Evolutionary conservation across 164 flowering plant genomes (phyloP), one percentile per base, ranked within the genome.

Genomic region (Macadamia tetraphylla): DNA sequence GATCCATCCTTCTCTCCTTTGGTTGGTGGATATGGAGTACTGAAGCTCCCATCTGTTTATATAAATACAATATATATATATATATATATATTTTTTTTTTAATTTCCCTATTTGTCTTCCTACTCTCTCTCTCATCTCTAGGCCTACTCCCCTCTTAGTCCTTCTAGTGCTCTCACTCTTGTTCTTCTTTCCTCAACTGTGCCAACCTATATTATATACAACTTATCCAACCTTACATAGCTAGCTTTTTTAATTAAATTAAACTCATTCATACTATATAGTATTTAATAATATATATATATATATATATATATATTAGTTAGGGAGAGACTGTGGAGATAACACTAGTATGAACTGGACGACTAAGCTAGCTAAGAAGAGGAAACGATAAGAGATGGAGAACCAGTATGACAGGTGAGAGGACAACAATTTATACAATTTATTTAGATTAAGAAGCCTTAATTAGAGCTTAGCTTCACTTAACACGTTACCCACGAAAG

Each of bases 401-500:
- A 35, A 46, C 64, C 6, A 61, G 46, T 31, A 17, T 61, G 64
- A 3, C 46, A 35, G 40, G 1, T 35, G 40, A 40, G 32, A 32
- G 6, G 9, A 61, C 10, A 32, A 3, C 29, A 10, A 12, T 11
- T 15, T 61, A 3, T 9, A 8, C 13, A 46, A 46, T 46, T 3
- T 23, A 23, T 23, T 46, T 46, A 46, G 40, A 35, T 35, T 3
- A 3, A 1, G 12, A 31, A 32, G 49, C 35, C 48, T 23, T 23
- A 23, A 23, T 23, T 23, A 42, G n/a, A 49, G 31, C 56, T n/a
- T 17, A 64, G 23, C 52, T n/a, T 52, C 42, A 72, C 40, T 48
- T 44, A 31, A 42, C 62, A 60, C 76, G 60, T 69, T 63, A 48
- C 55, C 64, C 67, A 51, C 51, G 51, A 46, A 46, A 46, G 51